Conservation (phyloP, 2,329 filamentous ascomycete species). For the Beauveria brongniartii region DNA sequence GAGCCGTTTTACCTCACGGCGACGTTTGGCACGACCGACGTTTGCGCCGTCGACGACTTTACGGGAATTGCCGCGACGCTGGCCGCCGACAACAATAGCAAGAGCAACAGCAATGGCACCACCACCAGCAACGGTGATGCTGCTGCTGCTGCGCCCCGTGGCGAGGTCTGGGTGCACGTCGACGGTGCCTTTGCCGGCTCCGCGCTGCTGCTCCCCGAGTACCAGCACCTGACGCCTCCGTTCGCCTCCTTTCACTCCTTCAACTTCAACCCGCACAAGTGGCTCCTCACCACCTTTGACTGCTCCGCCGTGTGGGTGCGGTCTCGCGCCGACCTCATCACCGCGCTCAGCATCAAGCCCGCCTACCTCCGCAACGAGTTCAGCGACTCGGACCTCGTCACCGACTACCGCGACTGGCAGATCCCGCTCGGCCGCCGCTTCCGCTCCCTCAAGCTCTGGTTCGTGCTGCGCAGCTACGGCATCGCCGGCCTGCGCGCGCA, state of each 20-base stretch:
- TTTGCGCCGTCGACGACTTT: conserved; percentile 82
- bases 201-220: conserved; percentile 73
- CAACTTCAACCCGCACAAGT: conserved; percentile 96
- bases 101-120: background rate
- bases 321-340: conserved; percentile 64
- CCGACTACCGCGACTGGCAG: conserved; percentile 96
- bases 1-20: conserved; percentile 82
- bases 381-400: conserved; percentile 75
- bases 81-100: conserved; percentile 15
- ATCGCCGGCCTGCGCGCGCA: conserved; percentile 66
- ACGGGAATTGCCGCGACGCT: conserved; percentile 51
- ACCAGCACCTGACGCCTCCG: conserved; percentile 57
- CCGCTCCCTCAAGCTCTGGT: conserved; percentile 88
- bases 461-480: conserved; percentile 79
- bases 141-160: conserved; percentile 18
- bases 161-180: conserved; percentile 79
- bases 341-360: conserved; percentile 64
- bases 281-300: conserved; percentile 92
- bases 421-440: conserved; percentile 87
- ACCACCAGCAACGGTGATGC: background rate
- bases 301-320: conserved; percentile 73
- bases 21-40: conserved; percentile 79
- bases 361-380: conserved; percentile 75
- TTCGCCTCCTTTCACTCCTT: conserved; percentile 73
- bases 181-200: conserved; percentile 90